Conservation (phyloP, 169 alveolate species). For the Perkinsus chesapeaki region DNA sequence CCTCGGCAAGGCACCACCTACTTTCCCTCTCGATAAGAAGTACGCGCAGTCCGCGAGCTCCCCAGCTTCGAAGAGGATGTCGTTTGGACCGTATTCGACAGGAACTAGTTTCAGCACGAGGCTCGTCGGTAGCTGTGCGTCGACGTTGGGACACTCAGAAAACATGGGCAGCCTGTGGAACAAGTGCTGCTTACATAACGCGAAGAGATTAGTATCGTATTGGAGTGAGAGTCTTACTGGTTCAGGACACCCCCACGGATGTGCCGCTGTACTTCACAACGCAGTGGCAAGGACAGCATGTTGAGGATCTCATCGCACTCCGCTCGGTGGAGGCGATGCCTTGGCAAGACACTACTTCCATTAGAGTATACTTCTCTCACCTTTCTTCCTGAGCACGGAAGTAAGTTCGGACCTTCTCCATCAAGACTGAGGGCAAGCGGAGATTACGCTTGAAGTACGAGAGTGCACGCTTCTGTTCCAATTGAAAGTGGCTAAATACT, state of each 20-base stretch:
- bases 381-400: not conserved
- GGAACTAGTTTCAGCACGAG: not conserved
- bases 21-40: not conserved
- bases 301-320: not conserved
- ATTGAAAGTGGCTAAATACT: not conserved
- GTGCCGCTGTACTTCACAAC: not conserved
- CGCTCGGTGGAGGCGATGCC: not conserved
- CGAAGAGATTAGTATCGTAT: not conserved
- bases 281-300: not conserved
- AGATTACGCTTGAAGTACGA: not conserved
- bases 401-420: not conserved
- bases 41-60: not conserved
- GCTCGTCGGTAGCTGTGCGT: not conserved
- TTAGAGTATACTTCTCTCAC: too few species aligned
- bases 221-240: not conserved
- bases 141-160: not conserved
- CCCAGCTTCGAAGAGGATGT: not conserved
- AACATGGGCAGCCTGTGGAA: not conserved
- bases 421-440: not conserved
- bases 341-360: not conserved
- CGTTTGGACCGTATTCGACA: not conserved
- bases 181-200: not conserved
- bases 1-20: too few species aligned
- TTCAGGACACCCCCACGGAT: not conserved
- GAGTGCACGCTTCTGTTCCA: not conserved